Evolutionary conservation across 768 basidiomycete species (phyloP).

Genomic region (Sporobolomyces pararoseus): DNA sequence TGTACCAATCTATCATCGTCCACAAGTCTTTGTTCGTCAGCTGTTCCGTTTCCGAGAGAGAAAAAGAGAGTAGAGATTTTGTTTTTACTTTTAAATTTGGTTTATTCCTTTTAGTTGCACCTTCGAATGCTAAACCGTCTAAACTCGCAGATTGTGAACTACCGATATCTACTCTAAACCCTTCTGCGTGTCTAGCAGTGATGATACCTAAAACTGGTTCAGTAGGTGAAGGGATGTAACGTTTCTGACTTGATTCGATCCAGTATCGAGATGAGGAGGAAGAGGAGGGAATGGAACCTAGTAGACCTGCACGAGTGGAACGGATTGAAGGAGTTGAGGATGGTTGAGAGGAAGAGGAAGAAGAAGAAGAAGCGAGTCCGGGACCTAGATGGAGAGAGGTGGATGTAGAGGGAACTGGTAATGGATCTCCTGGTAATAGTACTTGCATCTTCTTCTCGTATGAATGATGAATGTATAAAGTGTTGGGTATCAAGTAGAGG

Average conservation of each 20-base stretch:
- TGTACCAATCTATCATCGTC: slow-evolving; percentile 66
- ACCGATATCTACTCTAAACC: slow-evolving; percentile 90
- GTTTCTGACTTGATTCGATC: not conserved
- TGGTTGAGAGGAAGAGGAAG: slow-evolving; percentile 7
- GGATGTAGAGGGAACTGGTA: not conserved
- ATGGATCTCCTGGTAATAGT: slow-evolving; percentile 72
- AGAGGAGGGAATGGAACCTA: not conserved
- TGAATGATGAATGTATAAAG: too few species aligned
- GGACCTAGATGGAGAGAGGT: not conserved
- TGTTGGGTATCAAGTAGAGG: not conserved
- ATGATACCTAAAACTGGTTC: slow-evolving; percentile 86
- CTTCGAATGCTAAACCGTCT: slow-evolving; percentile 90
- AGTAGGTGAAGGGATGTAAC: slow-evolving; percentile 37
- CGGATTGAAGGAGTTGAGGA: not conserved
- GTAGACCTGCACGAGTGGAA: not conserved
- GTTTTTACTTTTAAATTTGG: slow-evolving; percentile 86
- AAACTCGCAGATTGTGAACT: slow-evolving; percentile 76
- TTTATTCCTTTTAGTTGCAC: slow-evolving; percentile 87
- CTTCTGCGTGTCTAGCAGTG: slow-evolving; percentile 73
- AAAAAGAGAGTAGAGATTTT: not conserved
- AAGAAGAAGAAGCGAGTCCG: not conserved
- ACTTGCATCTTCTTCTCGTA: slow-evolving; percentile 42
- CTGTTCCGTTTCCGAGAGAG: slow-evolving; percentile 21
- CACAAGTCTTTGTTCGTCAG: not conserved
- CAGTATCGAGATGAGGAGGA: not conserved